Evolutionary conservation across 495 filamentous ascomycete genomes (phyloP), one percentile per base, ranked within the genome.

Genomic region (Cairneyella variabilis): DNA sequence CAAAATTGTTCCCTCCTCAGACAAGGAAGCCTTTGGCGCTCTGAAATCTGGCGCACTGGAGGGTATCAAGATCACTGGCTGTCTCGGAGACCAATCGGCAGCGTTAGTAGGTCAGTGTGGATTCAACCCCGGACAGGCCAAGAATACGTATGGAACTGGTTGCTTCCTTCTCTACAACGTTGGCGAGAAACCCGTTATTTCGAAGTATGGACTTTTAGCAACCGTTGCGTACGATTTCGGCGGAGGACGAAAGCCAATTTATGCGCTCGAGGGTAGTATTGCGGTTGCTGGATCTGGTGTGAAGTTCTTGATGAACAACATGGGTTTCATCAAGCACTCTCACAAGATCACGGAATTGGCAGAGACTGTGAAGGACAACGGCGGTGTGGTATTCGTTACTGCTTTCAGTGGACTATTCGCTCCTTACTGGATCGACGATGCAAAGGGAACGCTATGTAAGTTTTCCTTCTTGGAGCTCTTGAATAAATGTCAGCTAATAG

Each of bases 361-460:
- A 8, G 81, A 78, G 45, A 86, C 79, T 1, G 92, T 96, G 0
- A 66, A 84, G n/a, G 89, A 97, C 59, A 96, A 83, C 53, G 92
- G 92, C 55, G 92, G 92, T 21, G 89, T 91, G 32, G 80, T 95
- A 5, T 97, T 97, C 63, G 92, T 97, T 42, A 96, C 92, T 26
- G 92, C 92, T 1, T 97, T 97, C 68, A 93, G 88, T 73, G 92
- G 92, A 55, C 76, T 97, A 1, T 96, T 96, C 68, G 92, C 92
- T 16, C 92, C 92, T n/a, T 96, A 96, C 67, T 97, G 92, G 92
- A 95, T 96, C 56, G 92, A 96, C 66, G 90, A 96, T 69, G 91
- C 90, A 27, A 85, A 91, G 69, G 92, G 92, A 47, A 96, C 91
- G 1, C 22, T 63, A 11, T 63, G 60, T 63, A 60, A 57, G 60